Base-by-base conservation (phyloP, 179 eudicot species). In the Heliamphora pulchella region DNA sequence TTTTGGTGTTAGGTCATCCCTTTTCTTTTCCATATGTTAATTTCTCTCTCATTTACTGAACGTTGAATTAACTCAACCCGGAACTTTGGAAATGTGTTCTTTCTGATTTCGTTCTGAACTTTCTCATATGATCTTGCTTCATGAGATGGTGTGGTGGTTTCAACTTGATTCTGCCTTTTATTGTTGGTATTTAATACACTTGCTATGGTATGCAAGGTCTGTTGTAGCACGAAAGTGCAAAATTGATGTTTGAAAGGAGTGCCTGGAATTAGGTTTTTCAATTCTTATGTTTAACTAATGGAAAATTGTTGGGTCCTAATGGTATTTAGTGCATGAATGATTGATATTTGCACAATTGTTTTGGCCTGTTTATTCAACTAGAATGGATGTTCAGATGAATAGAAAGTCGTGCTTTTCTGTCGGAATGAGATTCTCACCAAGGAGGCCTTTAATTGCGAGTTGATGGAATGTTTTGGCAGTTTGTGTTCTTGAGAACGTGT, bases 211-310 rank as follows among this genome's bases (percentile, higher is more conserved):
- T 66, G 47, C 46, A 66, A 66, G 71, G 47, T n/a, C 8, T 39
- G 5, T 67, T 67, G 3, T n/a, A 44, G 20, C 53, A 1, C 15
- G 44, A 46, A 67, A 67, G 41, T 67, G 50, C 50, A 0, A 39
- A 67, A 41, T 67, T 67, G 8, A 1, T 67, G 71, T 67, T 66
- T 41, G 71, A 4, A 43, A 43, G 31, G 53, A 69, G 51, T 69
- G 73, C 18, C 22, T 44, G 53, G 22, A 69, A 11, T 69, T 69
- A 8, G 41, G 73, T 51, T 69, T 69, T 46, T 15, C 5, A 44
- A 6, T 69, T 69, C 73, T 69, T 69, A 69, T 44, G 44, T 69
- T 69, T 51, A 69, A 51, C 53, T 11, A 68, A 15, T 68, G 53
- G 13, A 41, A 44, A 69, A 39, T 7, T 0, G 15, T 9, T 64